A percentile compares a stretch with the other conserved stretches of the same genome.
Evolutionary conservation across 495 filamentous ascomycete genomes (phyloP).

Genomic region (Pseudevernia furfuracea): DNA sequence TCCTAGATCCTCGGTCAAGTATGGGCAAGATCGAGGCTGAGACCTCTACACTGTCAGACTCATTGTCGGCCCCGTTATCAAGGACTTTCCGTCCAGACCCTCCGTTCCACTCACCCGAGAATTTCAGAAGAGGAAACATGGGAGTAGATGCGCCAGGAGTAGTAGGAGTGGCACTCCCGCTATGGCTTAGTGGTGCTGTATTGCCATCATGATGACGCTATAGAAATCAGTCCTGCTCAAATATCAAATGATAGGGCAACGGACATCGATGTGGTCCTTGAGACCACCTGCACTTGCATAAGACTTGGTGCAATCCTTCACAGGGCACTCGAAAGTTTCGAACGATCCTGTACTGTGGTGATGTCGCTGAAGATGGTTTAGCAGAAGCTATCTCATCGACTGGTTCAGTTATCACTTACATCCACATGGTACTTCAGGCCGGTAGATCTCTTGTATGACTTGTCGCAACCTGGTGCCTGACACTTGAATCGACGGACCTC

Average conservation of each 20-base stretch:
- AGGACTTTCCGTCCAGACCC: neutral
- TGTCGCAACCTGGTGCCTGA: conserved; percentile 1
- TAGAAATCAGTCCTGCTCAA: neutral
- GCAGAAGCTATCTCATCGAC: too few species aligned
- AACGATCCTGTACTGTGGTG: neutral
- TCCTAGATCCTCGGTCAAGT: neutral
- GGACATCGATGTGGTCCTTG: conserved; percentile 1
- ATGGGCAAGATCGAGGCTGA: neutral
- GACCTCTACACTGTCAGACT: neutral
- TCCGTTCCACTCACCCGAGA: neutral
- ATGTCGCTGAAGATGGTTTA: neutral
- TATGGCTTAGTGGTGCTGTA: neutral
- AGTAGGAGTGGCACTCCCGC: neutral
- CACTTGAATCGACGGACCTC: conserved; percentile 1
- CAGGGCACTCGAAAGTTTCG: neutral
- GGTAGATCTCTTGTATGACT: neutral
- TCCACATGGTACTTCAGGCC: conserved; percentile 1
- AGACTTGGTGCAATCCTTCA: conserved; percentile 6
- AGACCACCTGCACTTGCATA: conserved; percentile 6
- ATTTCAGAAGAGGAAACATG: neutral
- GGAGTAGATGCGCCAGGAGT: neutral
- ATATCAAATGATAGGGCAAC: neutral
- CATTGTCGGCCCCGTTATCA: neutral
- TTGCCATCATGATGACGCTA: conserved; percentile 2
- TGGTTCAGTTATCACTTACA: too few species aligned